Percentiles rank a stretch among this genome's conserved stretches.
These are phyloP conservation scores for Lolium rigidum DNA, from an alignment of 176 grass and related monocot species.

Conservation along the genomic window DNA sequence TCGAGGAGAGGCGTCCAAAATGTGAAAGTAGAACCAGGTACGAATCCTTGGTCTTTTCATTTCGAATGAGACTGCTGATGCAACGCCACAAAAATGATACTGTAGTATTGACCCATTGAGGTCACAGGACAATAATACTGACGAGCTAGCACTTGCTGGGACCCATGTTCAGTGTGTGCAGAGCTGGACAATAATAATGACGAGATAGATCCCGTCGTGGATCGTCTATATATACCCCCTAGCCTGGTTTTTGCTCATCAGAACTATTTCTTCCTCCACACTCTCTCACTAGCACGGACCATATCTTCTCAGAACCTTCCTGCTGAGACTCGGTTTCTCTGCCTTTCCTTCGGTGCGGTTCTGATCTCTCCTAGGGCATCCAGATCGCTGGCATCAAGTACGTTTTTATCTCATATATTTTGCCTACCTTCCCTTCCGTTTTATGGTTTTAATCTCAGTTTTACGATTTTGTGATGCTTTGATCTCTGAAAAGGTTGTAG, in stretches of 20 bases:
- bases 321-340: background rate
- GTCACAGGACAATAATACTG: background rate
- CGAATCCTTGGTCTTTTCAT: conserved; percentile 15
- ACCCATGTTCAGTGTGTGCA: background rate
- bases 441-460: background rate
- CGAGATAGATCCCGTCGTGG: background rate
- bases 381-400: conserved; percentile 2
- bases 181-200: too few species aligned
- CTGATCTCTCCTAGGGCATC: background rate
- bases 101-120: background rate
- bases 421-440: background rate
- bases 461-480: background rate
- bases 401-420: background rate
- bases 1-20: background rate
- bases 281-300: background rate
- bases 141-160: background rate
- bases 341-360: background rate
- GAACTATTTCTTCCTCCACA: conserved; percentile 14
- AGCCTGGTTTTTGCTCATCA: background rate
- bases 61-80: background rate
- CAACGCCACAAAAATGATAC: background rate
- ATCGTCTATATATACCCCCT: background rate
- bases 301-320: conserved; percentile 22
- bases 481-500: background rate
- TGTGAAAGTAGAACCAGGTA: background rate